phyloP scores from a whole-genome alignment of 345 rosid species.

The Aquilaria malaccensis region DNA sequence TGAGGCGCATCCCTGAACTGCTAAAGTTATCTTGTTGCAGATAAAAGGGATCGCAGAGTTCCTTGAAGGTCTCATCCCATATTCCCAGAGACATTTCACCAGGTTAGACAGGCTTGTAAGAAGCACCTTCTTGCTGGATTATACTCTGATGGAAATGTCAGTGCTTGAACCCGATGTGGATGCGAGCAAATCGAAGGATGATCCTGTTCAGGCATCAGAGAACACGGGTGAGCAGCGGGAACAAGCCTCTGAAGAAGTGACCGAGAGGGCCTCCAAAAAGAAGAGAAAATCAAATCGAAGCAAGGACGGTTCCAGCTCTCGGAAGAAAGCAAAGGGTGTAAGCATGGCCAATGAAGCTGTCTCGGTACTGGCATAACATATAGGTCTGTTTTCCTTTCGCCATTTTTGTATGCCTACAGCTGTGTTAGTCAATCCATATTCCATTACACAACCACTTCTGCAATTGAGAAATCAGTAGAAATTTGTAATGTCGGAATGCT shows the following conservation, averaged over 20 bases:
- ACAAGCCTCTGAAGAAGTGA: constrained; percentile 15
- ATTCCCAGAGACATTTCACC: constrained; percentile 82
- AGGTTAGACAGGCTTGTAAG: constrained; percentile 84
- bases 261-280: constrained; percentile 31
- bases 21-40: constrained; percentile 28
- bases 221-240: constrained; percentile 15
- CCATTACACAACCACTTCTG: too few relatives aligned
- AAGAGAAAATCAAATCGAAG: constrained; percentile 57
- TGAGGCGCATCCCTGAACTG: neutral
- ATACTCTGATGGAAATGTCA: constrained; percentile 76
- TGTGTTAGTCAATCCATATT: too few relatives aligned
- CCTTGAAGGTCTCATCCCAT: constrained; percentile 84
- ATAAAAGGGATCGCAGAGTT: constrained; percentile 75
- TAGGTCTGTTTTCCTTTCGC: too few relatives aligned
- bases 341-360: constrained; percentile 25
- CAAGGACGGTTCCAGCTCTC: constrained; percentile 34
- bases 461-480: too few relatives aligned
- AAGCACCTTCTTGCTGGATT: constrained; percentile 86
- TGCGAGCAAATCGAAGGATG: constrained; percentile 11
- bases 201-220: constrained; percentile 1
- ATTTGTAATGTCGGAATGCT: too few relatives aligned
- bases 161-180: constrained; percentile 54
- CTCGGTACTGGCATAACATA: constrained; percentile 26
- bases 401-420: too few relatives aligned
- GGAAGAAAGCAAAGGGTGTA: constrained; percentile 50